Percentiles rank a stretch among this genome's conserved stretches.
These are phyloP conservation scores for Delonix regia DNA, from an alignment of 306 rosid genomes.

Conservation along the genomic window DNA sequence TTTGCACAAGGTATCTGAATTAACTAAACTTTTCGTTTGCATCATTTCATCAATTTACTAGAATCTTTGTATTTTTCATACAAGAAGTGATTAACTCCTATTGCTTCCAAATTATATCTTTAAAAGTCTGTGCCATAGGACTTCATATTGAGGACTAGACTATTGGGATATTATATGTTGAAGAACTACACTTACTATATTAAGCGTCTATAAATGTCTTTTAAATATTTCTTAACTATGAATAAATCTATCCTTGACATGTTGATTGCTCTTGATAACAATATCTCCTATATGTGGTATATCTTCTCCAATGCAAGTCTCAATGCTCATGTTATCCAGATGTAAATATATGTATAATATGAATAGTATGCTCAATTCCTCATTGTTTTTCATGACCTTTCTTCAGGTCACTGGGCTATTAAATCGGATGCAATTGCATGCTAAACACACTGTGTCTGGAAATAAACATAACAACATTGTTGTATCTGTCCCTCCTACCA, in stretches of 20 bases:
- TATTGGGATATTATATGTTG: neutral
- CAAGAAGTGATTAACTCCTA: neutral
- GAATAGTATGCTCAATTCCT: slow-evolving; percentile 1
- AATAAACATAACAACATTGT: slow-evolving; percentile 43
- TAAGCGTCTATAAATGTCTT: neutral
- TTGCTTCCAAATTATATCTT: neutral
- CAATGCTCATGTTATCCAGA: slow-evolving; percentile 16
- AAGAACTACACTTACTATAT: neutral
- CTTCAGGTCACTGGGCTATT: slow-evolving; percentile 74
- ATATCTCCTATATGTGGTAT: neutral
- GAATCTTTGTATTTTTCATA: neutral
- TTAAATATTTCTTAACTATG: neutral
- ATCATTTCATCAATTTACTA: neutral
- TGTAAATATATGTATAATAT: neutral
- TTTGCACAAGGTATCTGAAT: neutral
- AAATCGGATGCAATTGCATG: slow-evolving; percentile 84
- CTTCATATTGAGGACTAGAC: neutral
- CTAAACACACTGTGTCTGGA: slow-evolving; percentile 53
- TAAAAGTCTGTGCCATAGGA: neutral
- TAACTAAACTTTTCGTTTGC: neutral
- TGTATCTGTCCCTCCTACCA: slow-evolving; percentile 83
- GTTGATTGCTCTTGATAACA: neutral
- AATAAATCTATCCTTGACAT: neutral
- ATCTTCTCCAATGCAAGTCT: slow-evolving; percentile 14
- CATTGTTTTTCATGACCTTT: slow-evolving; percentile 14